Conservation (phyloP, 2,329 filamentous ascomycete genomes). For the Diaporthe nobilis region DNA sequence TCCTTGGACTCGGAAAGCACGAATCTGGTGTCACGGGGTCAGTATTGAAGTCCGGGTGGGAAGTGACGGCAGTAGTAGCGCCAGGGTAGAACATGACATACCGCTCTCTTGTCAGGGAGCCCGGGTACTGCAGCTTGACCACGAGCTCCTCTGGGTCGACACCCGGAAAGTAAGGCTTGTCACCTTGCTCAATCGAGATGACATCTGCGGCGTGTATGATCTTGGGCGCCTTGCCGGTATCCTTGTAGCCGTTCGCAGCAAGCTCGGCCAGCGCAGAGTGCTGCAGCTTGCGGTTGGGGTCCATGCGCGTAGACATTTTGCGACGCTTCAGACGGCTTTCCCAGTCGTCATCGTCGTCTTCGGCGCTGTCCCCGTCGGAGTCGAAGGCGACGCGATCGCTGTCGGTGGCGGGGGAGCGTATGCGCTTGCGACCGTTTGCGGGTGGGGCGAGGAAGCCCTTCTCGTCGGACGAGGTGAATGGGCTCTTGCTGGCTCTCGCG, state of each 20-base stretch:
- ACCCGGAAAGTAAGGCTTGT: constrained; percentile 62
- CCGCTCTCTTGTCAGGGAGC: constrained; percentile 56
- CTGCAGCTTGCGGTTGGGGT: constrained; percentile 63
- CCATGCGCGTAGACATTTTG: constrained; percentile 55
- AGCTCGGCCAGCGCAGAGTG: constrained; percentile 52
- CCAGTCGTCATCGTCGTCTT: constrained; percentile 67
- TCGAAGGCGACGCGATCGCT: constrained; percentile 61
- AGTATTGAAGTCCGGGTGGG: background rate
- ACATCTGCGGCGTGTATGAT: constrained; percentile 74
- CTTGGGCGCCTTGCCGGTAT: constrained; percentile 58
- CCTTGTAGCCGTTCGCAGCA: constrained; percentile 28
- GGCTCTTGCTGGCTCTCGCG: constrained; percentile 39
- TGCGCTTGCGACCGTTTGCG: constrained; percentile 36
- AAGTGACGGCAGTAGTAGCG: background rate
- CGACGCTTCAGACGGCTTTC: constrained; percentile 63
- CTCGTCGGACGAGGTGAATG: constrained; percentile 40
- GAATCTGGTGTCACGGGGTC: constrained; percentile 63
- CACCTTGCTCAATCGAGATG: constrained; percentile 65
- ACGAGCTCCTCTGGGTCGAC: constrained; percentile 66
- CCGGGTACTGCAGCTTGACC: constrained; percentile 88
- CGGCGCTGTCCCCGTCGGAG: constrained; percentile 65
- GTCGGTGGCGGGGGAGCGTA: constrained; percentile 61
- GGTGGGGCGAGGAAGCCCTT: constrained; percentile 37
- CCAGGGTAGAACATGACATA: constrained; percentile 41
- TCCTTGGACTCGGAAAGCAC: constrained; percentile 85